phyloP scores from a whole-genome alignment of 2,329 filamentous ascomycete species.

The Cercospora berteroae region DNA sequence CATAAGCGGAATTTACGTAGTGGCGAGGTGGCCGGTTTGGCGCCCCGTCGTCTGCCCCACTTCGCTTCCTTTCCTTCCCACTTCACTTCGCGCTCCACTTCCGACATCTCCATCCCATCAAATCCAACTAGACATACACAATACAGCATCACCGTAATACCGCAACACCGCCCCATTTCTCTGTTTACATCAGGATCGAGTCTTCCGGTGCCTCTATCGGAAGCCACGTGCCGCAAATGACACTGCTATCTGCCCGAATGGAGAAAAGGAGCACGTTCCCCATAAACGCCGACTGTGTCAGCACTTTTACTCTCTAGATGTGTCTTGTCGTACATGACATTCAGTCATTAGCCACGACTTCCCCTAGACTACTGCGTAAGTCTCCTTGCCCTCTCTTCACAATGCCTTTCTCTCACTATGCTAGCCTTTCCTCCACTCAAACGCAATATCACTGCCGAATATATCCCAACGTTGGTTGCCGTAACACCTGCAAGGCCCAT shows the following conservation, averaged over 20 bases:
- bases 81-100: background rate
- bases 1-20: too few relatives aligned
- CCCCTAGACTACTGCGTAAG: background rate
- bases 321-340: background rate
- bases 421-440: background rate
- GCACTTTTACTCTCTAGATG: background rate
- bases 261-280: background rate
- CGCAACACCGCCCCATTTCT: background rate
- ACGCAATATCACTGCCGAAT: background rate
- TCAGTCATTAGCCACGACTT: background rate
- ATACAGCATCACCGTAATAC: too few relatives aligned
- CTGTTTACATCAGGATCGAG: background rate
- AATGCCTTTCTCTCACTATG: background rate
- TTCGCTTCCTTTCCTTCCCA: background rate
- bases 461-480: background rate
- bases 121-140: background rate
- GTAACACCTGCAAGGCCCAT: background rate
- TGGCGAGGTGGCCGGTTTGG: too few relatives aligned
- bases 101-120: background rate
- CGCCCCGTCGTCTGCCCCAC: constrained; percentile 1
- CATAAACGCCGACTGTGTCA: background rate
- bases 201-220: background rate
- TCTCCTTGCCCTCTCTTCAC: background rate
- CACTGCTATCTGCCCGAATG: background rate
- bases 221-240: background rate